A percentile compares a stretch with the other conserved stretches of the same genome.
Conservation (phyloP, 352 stramenopile genomes). For the Globisporangium takayamanum region DNA sequence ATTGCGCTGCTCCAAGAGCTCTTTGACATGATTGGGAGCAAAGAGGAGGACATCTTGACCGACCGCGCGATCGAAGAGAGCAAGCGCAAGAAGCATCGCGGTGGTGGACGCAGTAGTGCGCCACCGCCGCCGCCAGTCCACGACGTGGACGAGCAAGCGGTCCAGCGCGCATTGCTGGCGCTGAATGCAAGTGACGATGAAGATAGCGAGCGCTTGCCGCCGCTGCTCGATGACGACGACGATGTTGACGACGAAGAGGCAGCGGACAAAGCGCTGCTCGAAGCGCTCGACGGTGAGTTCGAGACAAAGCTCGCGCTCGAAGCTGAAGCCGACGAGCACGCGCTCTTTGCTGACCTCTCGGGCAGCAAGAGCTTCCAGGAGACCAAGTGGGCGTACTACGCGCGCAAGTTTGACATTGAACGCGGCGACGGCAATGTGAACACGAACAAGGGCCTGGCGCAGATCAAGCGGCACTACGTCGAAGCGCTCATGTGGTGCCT, state of each 20-base stretch:
- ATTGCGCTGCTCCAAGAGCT: slow-evolving; percentile 89
- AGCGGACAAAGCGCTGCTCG: slow-evolving; percentile 43
- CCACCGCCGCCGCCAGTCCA: slow-evolving; percentile 8
- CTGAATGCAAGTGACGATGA: slow-evolving; percentile 26
- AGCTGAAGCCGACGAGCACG: slow-evolving; percentile 29
- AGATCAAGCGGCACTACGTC: slow-evolving; percentile 74
- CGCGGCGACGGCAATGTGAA: slow-evolving; percentile 47
- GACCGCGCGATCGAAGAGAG: slow-evolving; percentile 57
- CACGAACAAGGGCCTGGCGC: slow-evolving; percentile 36
- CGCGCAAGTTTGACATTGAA: slow-evolving; percentile 67
- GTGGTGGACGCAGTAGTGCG: slow-evolving; percentile 19
- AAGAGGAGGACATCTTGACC: slow-evolving; percentile 93
- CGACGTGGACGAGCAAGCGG: slow-evolving; percentile 39
- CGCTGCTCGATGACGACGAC: slow-evolving; percentile 30
- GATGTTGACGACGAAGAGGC: slow-evolving; percentile 45
- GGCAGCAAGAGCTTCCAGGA: slow-evolving; percentile 74
- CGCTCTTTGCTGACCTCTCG: slow-evolving; percentile 42
- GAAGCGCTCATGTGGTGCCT: slow-evolving; percentile 77
- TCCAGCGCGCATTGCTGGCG: slow-evolving; percentile 39
- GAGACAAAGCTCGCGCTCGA: slow-evolving; percentile 38
- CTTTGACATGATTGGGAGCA: slow-evolving; percentile 88
- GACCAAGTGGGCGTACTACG: slow-evolving; percentile 85
- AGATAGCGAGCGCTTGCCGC: slow-evolving; percentile 11
- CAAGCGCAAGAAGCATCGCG: slow-evolving; percentile 22
- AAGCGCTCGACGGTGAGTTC: slow-evolving; percentile 51